These are phyloP conservation scores for Sphagnum fallax DNA, from an alignment of 228 moss, liverwort and hornwort species.

Conservation along the genomic window DNA sequence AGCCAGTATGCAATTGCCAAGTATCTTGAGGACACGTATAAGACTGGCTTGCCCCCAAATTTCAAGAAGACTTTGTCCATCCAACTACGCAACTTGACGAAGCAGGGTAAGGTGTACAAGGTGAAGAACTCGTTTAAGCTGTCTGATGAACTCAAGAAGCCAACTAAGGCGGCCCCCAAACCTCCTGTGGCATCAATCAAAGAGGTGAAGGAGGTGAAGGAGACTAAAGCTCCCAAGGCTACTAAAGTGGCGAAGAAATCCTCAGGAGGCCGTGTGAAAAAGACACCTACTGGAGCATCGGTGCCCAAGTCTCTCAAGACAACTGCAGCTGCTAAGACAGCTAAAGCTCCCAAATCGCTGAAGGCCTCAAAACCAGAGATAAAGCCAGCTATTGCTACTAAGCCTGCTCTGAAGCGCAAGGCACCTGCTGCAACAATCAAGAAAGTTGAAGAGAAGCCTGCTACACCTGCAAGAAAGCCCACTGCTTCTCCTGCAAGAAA, in stretches of 20 bases:
- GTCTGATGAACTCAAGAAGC: conserved; percentile 82
- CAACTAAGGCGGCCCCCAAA: conserved; percentile 31
- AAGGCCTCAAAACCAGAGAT: conserved; percentile 31
- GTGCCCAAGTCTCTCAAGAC: conserved; percentile 24
- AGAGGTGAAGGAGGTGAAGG: conserved; percentile 12
- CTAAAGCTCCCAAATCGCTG: conserved; percentile 29
- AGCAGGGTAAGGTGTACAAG: conserved; percentile 67
- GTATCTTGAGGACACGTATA: conserved; percentile 77
- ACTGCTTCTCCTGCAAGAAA: conserved; percentile 36
- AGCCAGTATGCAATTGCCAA: conserved; percentile 80
- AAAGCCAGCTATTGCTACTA: conserved; percentile 14
- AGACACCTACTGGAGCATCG: conserved; percentile 22
- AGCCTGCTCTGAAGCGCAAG: conserved; percentile 31
- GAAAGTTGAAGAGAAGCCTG: conserved; percentile 18
- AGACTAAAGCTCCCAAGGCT: conserved; percentile 19
- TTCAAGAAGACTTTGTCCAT: conserved; percentile 68
- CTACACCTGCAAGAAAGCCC: conserved; percentile 26
- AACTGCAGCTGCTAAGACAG: conserved; percentile 10
- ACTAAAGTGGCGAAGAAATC: conserved; percentile 54
- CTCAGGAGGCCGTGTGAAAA: conserved; percentile 24
- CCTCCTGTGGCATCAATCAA: conserved; percentile 9
- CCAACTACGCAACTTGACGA: conserved; percentile 70
- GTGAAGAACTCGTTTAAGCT: conserved; percentile 85
- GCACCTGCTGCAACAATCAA: conserved; percentile 14
- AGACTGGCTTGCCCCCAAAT: conserved; percentile 58